Conservation (phyloP, 345 rosid species). For the rapeseed (Brassica napus) region Da-Ae NC_063451.1:28287001-28287500, state of each 20-base stretch:
- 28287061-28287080: not conserved
- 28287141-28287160: too few relatives aligned
- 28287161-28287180: not conserved
- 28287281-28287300: slow-evolving; percentile 95
- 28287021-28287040: not conserved
- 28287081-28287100: not conserved
- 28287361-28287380: slow-evolving; percentile 61
- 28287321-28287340: slow-evolving; percentile 87
- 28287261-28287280: slow-evolving; percentile 95
- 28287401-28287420: slow-evolving; percentile 85
- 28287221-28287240: slow-evolving; percentile 46
- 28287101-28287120: too few relatives aligned
- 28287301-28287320: slow-evolving; percentile 79
- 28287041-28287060: not conserved
- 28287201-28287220: not conserved
- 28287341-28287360: slow-evolving; percentile 81
- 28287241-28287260: slow-evolving; percentile 95
- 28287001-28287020: slow-evolving; percentile 52
- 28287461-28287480: slow-evolving; percentile 94
- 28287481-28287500: slow-evolving; percentile 98
- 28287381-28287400: slow-evolving; percentile 77
- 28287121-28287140: slow-evolving; percentile 22
- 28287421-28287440: slow-evolving; percentile 89
- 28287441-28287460: slow-evolving; percentile 96
- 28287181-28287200: not conserved